Percentiles rank a stretch among this genome's conserved stretches.
Evolutionary conservation across 192 early-diverging fungal genomes (phyloP).

Genomic region (Backusella morwellensis): DNA sequence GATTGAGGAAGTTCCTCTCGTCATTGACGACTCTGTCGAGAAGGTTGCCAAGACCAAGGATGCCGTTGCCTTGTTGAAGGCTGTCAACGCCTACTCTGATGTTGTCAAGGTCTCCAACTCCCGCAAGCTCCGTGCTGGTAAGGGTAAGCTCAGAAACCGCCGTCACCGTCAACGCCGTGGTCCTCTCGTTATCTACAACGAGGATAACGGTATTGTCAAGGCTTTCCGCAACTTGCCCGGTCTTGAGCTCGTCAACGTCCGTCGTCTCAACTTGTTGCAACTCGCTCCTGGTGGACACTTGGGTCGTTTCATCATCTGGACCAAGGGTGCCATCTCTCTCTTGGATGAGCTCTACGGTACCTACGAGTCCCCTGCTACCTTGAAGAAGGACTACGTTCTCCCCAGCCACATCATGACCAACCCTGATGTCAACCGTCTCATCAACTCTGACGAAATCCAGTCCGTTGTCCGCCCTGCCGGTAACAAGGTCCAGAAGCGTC

Average conservation of each 20-base stretch:
- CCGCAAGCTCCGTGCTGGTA: conserved; percentile 96
- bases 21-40: conserved; percentile 80
- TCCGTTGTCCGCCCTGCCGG: conserved; percentile 87
- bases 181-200: conserved; percentile 94
- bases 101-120: conserved; percentile 94
- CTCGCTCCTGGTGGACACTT: conserved; percentile 92
- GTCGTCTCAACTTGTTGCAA: conserved; percentile 49
- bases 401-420: conserved; percentile 87
- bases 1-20: conserved; percentile 95
- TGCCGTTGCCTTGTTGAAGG: conserved; percentile 88
- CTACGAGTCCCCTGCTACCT: conserved; percentile 67
- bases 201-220: conserved; percentile 93
- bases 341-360: conserved; percentile 95
- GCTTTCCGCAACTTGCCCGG: conserved; percentile 99
- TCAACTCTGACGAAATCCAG: conserved; percentile 98
- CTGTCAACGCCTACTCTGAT: conserved; percentile 92
- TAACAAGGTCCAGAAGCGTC: conserved; percentile 78
- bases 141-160: conserved; percentile 98
- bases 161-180: conserved; percentile 96
- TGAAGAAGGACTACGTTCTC: conserved; percentile 90
- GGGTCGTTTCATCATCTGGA: conserved; percentile 99
- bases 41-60: conserved; percentile 90
- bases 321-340: conserved; percentile 86
- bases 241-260: conserved; percentile 97
- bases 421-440: conserved; percentile 93